These are phyloP conservation scores for Sphagnum contortum DNA, from an alignment of 225 moss, liverwort and hornwort species.

Conservation along the genomic window DNA sequence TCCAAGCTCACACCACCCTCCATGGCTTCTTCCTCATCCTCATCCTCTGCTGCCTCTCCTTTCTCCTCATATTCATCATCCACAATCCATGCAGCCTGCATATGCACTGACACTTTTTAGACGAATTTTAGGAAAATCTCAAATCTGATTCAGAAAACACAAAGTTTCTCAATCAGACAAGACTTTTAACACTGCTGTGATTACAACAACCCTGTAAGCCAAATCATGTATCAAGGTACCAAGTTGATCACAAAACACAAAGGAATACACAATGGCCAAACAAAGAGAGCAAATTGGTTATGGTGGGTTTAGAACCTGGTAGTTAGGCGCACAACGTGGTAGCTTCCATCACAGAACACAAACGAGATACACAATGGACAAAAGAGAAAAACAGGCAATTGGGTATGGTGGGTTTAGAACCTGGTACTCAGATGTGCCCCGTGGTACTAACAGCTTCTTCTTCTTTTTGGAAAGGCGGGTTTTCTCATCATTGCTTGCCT, in stretches of 20 bases:
- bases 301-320: no score
- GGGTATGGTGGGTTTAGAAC: conserved; percentile 11
- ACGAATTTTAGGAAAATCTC: not conserved
- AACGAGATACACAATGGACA: no score
- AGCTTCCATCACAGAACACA: no score
- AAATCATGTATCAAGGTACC: no score
- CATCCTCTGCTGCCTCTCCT: conserved; percentile 15
- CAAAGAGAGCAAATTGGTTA: no score
- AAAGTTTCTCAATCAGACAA: not conserved
- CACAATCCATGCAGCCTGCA: conserved; percentile 91
- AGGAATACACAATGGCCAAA: not conserved
- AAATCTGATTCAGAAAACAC: not conserved
- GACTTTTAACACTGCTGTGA: not conserved
- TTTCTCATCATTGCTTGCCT: conserved; percentile 39
- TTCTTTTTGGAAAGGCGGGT: conserved; percentile 38
- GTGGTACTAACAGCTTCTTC: conserved; percentile 29
- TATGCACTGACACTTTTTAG: not conserved
- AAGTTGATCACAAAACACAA: no score
- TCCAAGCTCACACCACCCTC: conserved; percentile 26
- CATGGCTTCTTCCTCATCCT: conserved; percentile 36
- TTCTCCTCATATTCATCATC: conserved; percentile 74
- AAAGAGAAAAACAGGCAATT: no score
- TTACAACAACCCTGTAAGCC: no score
- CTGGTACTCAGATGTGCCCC: conserved; percentile 95
- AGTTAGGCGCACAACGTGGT: no score